phyloP scores from a whole-genome alignment of 2,329 filamentous ascomycete genomes.

The Drechslera avenae region DNA sequence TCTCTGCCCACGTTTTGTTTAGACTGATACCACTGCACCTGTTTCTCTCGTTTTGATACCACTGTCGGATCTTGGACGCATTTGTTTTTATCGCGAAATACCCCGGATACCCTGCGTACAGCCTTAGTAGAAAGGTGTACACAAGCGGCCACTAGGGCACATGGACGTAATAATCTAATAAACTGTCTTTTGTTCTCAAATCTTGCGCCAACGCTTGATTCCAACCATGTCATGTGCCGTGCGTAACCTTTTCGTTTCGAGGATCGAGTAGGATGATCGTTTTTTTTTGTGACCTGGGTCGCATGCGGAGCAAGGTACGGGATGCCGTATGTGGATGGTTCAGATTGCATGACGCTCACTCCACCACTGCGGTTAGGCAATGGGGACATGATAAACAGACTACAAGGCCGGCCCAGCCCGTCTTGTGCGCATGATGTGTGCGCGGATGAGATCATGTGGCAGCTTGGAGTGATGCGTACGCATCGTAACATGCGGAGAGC shows the following conservation, averaged over 20 bases:
- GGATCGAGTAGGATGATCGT: too few species aligned
- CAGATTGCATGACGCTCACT: slow-evolving; percentile 9
- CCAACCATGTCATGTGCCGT: too few species aligned
- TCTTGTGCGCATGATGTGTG: not conserved
- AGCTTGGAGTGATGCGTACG: slow-evolving; percentile 1
- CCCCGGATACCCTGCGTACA: slow-evolving; percentile 50
- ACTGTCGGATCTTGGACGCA: slow-evolving; percentile 25
- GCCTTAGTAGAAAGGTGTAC: slow-evolving; percentile 48
- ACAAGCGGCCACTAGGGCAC: slow-evolving; percentile 50
- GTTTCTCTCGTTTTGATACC: slow-evolving; percentile 49
- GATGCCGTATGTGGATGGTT: slow-evolving; percentile 1
- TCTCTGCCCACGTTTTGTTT: slow-evolving; percentile 45
- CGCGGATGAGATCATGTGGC: slow-evolving; percentile 6
- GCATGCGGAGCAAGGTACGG: not conserved
- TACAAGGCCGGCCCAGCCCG: slow-evolving; percentile 6
- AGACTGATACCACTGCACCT: slow-evolving; percentile 53
- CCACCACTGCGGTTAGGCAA: not conserved
- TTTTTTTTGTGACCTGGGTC: too few species aligned
- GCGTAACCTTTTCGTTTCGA: too few species aligned
- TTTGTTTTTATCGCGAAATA: slow-evolving; percentile 47
- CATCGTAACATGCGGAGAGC: slow-evolving; percentile 5
- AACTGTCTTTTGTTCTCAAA: slow-evolving; percentile 22
- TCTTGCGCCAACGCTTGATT: too few species aligned
- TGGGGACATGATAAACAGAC: not conserved
- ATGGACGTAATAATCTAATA: slow-evolving; percentile 50